These are phyloP conservation scores for Boletus rubroflammeus DNA, from an alignment of 768 basidiomycete genomes.

Conservation along the genomic window DNA sequence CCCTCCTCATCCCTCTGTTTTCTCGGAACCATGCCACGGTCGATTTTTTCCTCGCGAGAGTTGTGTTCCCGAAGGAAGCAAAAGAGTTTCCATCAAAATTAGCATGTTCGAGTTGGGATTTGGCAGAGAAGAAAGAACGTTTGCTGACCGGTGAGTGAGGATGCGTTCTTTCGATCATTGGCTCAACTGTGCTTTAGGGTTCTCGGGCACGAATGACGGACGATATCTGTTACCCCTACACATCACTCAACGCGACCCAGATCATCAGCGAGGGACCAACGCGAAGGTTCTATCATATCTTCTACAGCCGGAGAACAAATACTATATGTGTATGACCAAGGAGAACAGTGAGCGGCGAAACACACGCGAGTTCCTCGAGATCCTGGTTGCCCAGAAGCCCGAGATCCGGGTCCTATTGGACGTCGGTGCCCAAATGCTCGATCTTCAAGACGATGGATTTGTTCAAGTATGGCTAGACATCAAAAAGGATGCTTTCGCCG, in stretches of 20 bases:
- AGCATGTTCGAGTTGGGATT: slow-evolving; percentile 51
- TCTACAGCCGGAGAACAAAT: slow-evolving; percentile 36
- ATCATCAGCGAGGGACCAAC: slow-evolving; percentile 26
- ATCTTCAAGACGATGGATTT: too few species aligned
- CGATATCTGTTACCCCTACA: slow-evolving; percentile 22
- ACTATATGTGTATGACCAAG: slow-evolving; percentile 25
- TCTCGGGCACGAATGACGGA: slow-evolving; percentile 56
- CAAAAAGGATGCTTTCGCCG: slow-evolving; percentile 32
- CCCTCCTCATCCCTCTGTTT: slow-evolving; percentile 34
- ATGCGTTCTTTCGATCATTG: too few species aligned
- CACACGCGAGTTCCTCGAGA: slow-evolving; percentile 26
- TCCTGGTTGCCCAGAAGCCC: slow-evolving; percentile 32
- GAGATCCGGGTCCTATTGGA: slow-evolving; percentile 45
- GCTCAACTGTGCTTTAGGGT: slow-evolving; percentile 14
- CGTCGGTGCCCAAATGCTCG: slow-evolving; percentile 55
- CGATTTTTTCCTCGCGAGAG: slow-evolving; percentile 43
- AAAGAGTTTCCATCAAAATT: slow-evolving; percentile 47
- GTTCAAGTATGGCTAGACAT: slow-evolving; percentile 18
- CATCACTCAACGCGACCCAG: slow-evolving; percentile 29
- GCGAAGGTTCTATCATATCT: slow-evolving; percentile 35
- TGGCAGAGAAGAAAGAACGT: slow-evolving; percentile 36
- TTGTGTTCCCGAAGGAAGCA: slow-evolving; percentile 50
- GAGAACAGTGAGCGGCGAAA: slow-evolving; percentile 4
- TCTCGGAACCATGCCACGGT: slow-evolving; percentile 36
- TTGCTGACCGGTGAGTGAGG: slow-evolving; percentile 8